These are phyloP conservation scores for Arctostaphylos glauca DNA, from an alignment of 148 eudicot species.

Conservation along the genomic window DNA sequence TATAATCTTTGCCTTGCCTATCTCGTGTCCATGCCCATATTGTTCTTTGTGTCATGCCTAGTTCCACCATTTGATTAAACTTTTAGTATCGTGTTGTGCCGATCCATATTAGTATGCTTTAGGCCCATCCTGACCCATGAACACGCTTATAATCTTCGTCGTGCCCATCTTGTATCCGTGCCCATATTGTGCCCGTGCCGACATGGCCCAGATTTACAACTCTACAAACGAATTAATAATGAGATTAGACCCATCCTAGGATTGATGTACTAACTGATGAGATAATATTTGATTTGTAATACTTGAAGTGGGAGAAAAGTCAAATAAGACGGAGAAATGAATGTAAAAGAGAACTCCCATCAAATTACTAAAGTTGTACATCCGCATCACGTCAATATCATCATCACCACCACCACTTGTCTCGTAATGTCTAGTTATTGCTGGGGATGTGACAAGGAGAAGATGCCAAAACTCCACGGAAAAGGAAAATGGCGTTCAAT, in stretches of 20 bases:
- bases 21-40: too few relatives aligned
- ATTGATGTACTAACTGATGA: not conserved
- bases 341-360: not conserved
- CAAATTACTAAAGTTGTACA: not conserved
- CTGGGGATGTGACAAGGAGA: not conserved
- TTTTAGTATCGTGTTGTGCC: too few relatives aligned
- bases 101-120: too few relatives aligned
- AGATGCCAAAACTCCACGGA: not conserved
- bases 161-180: too few relatives aligned
- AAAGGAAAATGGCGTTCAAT: not conserved
- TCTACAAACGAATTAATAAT: not conserved
- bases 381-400: not conserved
- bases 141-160: too few relatives aligned
- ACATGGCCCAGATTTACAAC: too few relatives aligned
- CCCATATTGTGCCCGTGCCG: too few relatives aligned
- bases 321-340: not conserved
- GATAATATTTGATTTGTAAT: not conserved
- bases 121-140: too few relatives aligned
- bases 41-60: too few relatives aligned
- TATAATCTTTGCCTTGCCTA: too few relatives aligned
- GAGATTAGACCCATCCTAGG: not conserved
- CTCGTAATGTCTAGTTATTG: not conserved
- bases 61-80: too few relatives aligned
- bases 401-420: not conserved
- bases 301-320: not conserved